A percentile compares a stretch with the other conserved stretches of the same genome.
These are phyloP conservation scores for Candida quercuum DNA, from an alignment of 805 yeast species.

Conservation along the genomic window DNA sequence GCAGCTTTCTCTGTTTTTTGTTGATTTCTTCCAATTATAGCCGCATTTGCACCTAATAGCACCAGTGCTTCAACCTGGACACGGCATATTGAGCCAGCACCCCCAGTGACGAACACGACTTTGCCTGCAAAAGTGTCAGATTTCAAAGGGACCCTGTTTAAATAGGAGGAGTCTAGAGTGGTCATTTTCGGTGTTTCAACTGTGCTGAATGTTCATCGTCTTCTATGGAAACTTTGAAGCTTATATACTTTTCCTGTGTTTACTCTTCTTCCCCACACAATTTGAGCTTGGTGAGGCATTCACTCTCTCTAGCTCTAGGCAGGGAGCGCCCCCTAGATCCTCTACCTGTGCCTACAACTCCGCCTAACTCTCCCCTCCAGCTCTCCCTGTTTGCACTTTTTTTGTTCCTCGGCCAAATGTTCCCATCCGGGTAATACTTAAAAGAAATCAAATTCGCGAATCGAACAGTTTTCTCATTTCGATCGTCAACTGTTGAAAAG, in stretches of 20 bases:
- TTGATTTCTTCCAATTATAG: constrained; percentile 73
- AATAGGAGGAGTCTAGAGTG: constrained; percentile 22
- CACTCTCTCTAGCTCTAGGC: too few relatives aligned
- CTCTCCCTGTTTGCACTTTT: too few relatives aligned
- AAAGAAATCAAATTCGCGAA: neutral
- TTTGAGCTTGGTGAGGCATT: too few relatives aligned
- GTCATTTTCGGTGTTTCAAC: neutral
- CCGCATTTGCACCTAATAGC: constrained; percentile 80
- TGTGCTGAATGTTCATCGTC: neutral
- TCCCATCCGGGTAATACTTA: neutral
- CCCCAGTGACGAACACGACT: constrained; percentile 90
- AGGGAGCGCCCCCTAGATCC: too few relatives aligned
- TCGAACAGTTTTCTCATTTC: neutral
- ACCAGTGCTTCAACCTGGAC: constrained; percentile 86
- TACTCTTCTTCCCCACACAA: neutral
- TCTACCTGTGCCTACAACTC: too few relatives aligned
- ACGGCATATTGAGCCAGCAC: constrained; percentile 93
- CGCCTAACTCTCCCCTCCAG: neutral
- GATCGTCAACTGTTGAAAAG: too few relatives aligned
- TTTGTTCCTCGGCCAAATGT: neutral
- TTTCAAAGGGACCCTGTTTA: constrained; percentile 34
- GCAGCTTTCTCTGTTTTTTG: constrained; percentile 67
- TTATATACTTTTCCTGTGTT: neutral
- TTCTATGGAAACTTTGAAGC: neutral
- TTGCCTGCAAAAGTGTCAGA: constrained; percentile 73